These are phyloP conservation scores for Ogataea hybrid DNA, from an alignment of 1,139 yeast species.

Conservation along the genomic window DNA sequence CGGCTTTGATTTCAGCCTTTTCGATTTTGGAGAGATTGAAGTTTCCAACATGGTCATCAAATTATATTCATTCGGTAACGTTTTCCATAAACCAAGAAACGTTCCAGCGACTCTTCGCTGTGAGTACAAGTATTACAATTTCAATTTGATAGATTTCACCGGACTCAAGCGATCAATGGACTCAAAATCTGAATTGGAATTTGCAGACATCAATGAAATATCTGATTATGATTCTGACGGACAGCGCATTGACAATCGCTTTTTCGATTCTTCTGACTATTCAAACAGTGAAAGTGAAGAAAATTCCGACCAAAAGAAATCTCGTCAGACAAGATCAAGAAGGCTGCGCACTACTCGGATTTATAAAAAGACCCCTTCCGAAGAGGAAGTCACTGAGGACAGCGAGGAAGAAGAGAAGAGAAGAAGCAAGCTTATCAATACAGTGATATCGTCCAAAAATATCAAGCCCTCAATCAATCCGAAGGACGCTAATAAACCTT, in stretches of 20 bases:
- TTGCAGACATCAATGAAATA: not conserved
- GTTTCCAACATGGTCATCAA: conserved; percentile 7
- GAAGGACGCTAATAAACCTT: conserved; percentile 23
- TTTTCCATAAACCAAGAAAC: conserved; percentile 21
- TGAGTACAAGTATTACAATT: conserved; percentile 16
- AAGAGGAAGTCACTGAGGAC: conserved; percentile 5
- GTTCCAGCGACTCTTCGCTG: conserved; percentile 5
- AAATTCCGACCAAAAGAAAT: not conserved
- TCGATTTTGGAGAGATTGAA: conserved; percentile 7
- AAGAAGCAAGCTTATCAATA: conserved; percentile 17
- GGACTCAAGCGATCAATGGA: no score
- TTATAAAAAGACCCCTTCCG: not conserved
- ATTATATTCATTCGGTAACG: conserved; percentile 19
- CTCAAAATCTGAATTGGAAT: no score
- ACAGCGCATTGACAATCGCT: not conserved
- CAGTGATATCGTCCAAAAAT: conserved; percentile 22
- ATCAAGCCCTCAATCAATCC: conserved; percentile 22
- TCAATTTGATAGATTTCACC: conserved; percentile 9
- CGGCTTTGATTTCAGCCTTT: conserved; percentile 11
- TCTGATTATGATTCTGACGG: conserved; percentile 7
- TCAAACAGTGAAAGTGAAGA: conserved; percentile 7
- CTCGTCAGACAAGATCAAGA: not conserved
- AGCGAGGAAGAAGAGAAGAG: conserved; percentile 12
- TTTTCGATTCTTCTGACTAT: not conserved
- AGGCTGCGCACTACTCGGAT: not conserved